These are phyloP conservation scores for Cordyceps tenuipes DNA, from an alignment of 2,329 filamentous ascomycete species.

Conservation along the genomic window DNA sequence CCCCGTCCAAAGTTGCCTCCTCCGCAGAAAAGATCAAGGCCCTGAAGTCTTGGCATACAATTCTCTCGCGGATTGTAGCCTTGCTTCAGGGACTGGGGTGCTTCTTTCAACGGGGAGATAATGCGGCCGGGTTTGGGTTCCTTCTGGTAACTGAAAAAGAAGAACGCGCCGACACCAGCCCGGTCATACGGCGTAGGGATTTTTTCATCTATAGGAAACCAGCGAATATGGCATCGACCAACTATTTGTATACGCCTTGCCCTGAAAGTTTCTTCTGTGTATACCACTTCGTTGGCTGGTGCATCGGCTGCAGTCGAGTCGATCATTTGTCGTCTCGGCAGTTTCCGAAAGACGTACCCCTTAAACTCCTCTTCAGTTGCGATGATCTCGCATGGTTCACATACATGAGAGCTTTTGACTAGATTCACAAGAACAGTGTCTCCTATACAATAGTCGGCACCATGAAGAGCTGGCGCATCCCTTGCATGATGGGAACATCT, in stretches of 20 bases:
- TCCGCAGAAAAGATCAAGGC: slow-evolving; percentile 69
- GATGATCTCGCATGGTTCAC: slow-evolving; percentile 57
- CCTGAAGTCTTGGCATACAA: slow-evolving; percentile 36
- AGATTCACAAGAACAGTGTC: slow-evolving; percentile 49
- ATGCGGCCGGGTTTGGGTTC: background rate
- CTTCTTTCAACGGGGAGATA: slow-evolving; percentile 24
- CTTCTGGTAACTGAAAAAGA: slow-evolving; percentile 47
- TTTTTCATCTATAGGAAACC: slow-evolving; percentile 34
- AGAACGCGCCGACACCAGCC: slow-evolving; percentile 57
- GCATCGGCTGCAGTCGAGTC: slow-evolving; percentile 24
- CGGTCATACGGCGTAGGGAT: slow-evolving; percentile 58
- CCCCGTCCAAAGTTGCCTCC: slow-evolving; percentile 71
- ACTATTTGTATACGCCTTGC: slow-evolving; percentile 35
- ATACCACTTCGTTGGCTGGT: slow-evolving; percentile 51
- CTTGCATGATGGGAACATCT: slow-evolving; percentile 36
- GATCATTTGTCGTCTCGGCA: slow-evolving; percentile 41
- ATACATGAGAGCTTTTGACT: slow-evolving; percentile 18
- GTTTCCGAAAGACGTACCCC: slow-evolving; percentile 37
- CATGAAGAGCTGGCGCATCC: background rate
- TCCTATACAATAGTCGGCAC: slow-evolving; percentile 35
- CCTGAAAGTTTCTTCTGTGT: slow-evolving; percentile 37
- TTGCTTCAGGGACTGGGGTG: slow-evolving; percentile 37
- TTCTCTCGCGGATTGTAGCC: slow-evolving; percentile 41
- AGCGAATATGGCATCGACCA: slow-evolving; percentile 51
- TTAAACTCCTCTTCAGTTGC: slow-evolving; percentile 22